Conservation (phyloP, 2,329 filamentous ascomycete species). For the Trichoderma afroharzianum region DNA sequence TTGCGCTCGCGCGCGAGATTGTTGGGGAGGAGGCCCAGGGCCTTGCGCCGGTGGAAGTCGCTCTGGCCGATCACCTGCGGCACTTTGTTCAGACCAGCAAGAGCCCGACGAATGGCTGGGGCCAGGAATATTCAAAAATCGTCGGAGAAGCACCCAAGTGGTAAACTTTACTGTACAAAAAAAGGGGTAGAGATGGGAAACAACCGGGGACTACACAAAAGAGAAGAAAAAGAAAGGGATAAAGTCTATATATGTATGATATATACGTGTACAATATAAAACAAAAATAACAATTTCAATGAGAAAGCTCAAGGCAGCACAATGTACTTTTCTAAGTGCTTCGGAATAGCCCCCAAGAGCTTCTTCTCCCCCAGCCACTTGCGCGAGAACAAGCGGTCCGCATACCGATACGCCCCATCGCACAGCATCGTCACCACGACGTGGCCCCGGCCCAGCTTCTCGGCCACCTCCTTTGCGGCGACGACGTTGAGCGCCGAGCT, state of each 20-base stretch:
- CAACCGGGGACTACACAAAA: too few species aligned
- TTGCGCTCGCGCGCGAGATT: constrained; percentile 43
- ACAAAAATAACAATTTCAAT: background rate
- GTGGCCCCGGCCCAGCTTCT: constrained; percentile 82
- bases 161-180: constrained; percentile 13
- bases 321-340: constrained; percentile 88
- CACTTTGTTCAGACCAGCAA: constrained; percentile 25
- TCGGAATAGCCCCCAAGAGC: constrained; percentile 73
- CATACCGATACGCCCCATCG: constrained; percentile 96
- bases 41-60: constrained; percentile 39
- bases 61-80: constrained; percentile 36
- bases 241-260: constrained; percentile 26
- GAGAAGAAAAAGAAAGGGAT: background rate
- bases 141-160: constrained; percentile 30
- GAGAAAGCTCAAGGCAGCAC: constrained; percentile 65
- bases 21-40: constrained; percentile 29
- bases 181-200: background rate
- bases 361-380: constrained; percentile 90
- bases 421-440: constrained; percentile 92
- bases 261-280: constrained; percentile 27
- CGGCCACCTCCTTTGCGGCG: constrained; percentile 88
- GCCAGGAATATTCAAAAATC: constrained; percentile 26
- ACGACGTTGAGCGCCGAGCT: constrained; percentile 94
- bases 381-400: constrained; percentile 85
- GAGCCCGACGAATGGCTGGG: constrained; percentile 23